Conservation (phyloP, 169 alveolate species). For the Plasmodium yoelii region DNA sequence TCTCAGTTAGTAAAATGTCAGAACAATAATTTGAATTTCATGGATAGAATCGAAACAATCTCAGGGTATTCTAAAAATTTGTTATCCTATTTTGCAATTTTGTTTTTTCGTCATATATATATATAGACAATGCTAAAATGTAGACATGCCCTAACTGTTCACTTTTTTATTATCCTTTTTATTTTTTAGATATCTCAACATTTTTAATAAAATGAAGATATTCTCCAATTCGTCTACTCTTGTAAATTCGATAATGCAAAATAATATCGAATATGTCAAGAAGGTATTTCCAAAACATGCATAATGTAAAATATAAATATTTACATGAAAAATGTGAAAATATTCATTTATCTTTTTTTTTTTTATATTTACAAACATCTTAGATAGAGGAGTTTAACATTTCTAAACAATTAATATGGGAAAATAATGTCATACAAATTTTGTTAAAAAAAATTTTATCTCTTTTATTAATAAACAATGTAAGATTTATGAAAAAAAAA, state of each 20-base stretch:
- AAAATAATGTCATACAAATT: conserved; percentile 2
- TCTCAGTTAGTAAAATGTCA: conserved; percentile 4
- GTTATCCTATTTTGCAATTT: too few relatives aligned
- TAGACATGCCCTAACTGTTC: background rate
- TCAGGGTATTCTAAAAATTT: background rate
- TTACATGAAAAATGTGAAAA: background rate
- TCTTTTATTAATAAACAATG: conserved; percentile 42
- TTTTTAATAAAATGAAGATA: conserved; percentile 38
- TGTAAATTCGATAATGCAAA: conserved; percentile 6
- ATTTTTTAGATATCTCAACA: conserved; percentile 11
- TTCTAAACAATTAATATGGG: conserved; percentile 9
- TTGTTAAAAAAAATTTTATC: conserved; percentile 38
- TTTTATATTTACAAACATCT: background rate
- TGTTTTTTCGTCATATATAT: too few relatives aligned
- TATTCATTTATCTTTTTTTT: background rate
- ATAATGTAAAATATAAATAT: background rate
- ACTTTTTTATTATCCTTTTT: background rate
- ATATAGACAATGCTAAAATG: too few relatives aligned
- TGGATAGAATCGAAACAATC: background rate
- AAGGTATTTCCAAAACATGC: conserved; percentile 5
- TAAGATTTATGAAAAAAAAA: conserved; percentile 16
- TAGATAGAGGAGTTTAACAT: conserved; percentile 6
- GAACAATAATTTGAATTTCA: conserved; percentile 11
- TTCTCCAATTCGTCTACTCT: conserved; percentile 13
- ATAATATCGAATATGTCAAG: conserved; percentile 2